phyloP scores from a whole-genome alignment of 2,329 filamentous ascomycete species.

The Cytospora chrysosperma region DNA sequence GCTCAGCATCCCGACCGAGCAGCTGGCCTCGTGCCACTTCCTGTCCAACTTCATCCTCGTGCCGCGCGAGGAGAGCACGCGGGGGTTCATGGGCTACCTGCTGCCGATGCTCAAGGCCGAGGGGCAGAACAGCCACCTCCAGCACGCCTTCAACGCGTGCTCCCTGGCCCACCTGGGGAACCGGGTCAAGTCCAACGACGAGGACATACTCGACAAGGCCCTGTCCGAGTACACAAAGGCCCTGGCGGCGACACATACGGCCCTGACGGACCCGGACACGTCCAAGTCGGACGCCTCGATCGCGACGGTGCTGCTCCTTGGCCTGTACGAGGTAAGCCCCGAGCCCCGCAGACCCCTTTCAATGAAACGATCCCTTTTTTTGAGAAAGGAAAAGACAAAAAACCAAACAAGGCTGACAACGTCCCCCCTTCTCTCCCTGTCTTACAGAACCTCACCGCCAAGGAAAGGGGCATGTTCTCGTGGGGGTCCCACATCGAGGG shows the following conservation, averaged over 20 bases:
- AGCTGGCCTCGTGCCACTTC: conserved; percentile 59
- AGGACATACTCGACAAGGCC: conserved; percentile 41
- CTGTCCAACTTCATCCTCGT: conserved; percentile 59
- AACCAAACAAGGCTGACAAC: background rate
- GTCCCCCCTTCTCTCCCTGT: background rate
- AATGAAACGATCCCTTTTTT: too few species aligned
- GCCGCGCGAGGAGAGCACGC: conserved; percentile 47
- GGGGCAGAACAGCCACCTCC: conserved; percentile 46
- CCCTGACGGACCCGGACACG: conserved; percentile 49
- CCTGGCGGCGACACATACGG: conserved; percentile 50
- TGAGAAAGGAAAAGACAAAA: background rate
- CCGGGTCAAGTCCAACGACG: conserved; percentile 38
- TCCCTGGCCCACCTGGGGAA: conserved; percentile 58
- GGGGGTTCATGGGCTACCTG: conserved; percentile 60
- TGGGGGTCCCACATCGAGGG: conserved; percentile 66
- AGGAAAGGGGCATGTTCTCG: conserved; percentile 52
- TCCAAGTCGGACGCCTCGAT: conserved; percentile 57
- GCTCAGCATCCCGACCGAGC: conserved; percentile 50
- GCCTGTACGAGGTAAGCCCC: conserved; percentile 53
- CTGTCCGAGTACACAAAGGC: conserved; percentile 56
- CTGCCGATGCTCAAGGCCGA: conserved; percentile 53
- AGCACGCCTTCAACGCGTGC: conserved; percentile 59
- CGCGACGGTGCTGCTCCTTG: conserved; percentile 58
- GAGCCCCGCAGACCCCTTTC: too few species aligned
- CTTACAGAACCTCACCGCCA: conserved; percentile 50